These are phyloP conservation scores for Colletotrichum sidae DNA, from an alignment of 2,329 filamentous ascomycete species.

Conservation along the genomic window DNA sequence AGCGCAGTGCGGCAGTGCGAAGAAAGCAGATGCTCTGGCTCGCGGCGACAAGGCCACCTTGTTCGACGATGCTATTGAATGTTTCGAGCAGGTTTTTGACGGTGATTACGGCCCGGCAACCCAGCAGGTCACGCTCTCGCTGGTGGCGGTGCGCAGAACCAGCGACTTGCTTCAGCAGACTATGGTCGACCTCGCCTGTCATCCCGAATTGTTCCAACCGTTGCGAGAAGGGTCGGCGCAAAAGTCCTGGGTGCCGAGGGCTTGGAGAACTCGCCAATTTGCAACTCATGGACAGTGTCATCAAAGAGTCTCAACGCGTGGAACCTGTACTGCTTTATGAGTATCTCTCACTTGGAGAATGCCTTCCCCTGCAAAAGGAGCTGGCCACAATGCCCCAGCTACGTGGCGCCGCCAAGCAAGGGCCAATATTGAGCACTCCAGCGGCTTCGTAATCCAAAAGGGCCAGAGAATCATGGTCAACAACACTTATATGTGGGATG, in stretches of 20 bases:
- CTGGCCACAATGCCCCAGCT: too few species aligned
- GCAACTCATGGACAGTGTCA: slow-evolving; percentile 53
- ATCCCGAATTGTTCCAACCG: slow-evolving; percentile 53
- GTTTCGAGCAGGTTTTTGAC: slow-evolving; percentile 59
- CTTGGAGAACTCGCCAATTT: slow-evolving; percentile 52
- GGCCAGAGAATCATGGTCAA: background rate
- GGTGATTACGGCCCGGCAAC: slow-evolving; percentile 64
- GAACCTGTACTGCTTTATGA: background rate
- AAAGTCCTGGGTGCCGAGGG: slow-evolving; percentile 47
- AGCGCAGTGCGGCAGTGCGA: too few species aligned
- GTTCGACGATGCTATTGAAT: slow-evolving; percentile 54
- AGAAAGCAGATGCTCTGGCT: slow-evolving; percentile 16
- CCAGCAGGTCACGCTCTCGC: slow-evolving; percentile 83
- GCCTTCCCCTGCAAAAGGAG: too few species aligned
- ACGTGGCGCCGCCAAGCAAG: background rate
- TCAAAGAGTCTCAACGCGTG: slow-evolving; percentile 52
- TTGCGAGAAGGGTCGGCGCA: slow-evolving; percentile 55
- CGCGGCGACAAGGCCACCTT: background rate
- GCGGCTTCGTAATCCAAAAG: background rate
- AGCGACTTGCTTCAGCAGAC: slow-evolving; percentile 49
- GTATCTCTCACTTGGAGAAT: too few species aligned
- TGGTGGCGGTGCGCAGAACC: slow-evolving; percentile 60
- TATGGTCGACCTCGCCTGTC: slow-evolving; percentile 51
- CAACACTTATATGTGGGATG: background rate
- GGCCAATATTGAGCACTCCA: background rate